Evolutionary conservation across 176 grass and related monocot species (phyloP).

Genomic region (Paspalum vaginatum): DNA sequence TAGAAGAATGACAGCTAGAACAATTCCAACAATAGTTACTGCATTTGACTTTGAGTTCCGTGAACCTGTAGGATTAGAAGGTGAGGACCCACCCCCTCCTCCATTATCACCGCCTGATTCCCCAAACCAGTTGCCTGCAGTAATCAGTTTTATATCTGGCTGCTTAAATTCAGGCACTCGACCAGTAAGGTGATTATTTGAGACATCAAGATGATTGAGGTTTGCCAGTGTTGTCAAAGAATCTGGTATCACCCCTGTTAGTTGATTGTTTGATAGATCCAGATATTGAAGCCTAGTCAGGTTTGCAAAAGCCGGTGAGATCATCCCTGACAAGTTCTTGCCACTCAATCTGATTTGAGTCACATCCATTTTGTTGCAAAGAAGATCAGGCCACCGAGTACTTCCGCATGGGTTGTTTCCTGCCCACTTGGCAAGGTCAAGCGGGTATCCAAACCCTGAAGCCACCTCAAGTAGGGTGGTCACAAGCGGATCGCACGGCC

Average conservation of each 20-base stretch:
- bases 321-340: conserved; percentile 65
- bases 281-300: conserved; percentile 65
- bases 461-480: conserved; percentile 69
- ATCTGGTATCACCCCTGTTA: conserved; percentile 67
- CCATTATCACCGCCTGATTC: conserved; percentile 44
- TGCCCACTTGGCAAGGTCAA: conserved; percentile 57
- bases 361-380: conserved; percentile 48
- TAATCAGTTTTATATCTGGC: conserved; percentile 48
- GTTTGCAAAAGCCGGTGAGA: conserved; percentile 72
- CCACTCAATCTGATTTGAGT: conserved; percentile 52
- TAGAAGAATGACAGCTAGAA: conserved; percentile 62
- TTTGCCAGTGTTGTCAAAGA: conserved; percentile 50
- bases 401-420: conserved; percentile 61
- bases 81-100: conserved; percentile 34
- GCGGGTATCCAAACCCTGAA: conserved; percentile 72
- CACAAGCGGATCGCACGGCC: conserved; percentile 57
- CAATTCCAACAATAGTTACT: conserved; percentile 58
- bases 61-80: conserved; percentile 29
- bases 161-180: conserved; percentile 64
- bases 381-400: conserved; percentile 56
- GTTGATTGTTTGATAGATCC: conserved; percentile 62
- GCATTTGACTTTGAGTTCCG: conserved; percentile 33
- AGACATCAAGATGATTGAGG: conserved; percentile 64
- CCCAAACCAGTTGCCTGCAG: conserved; percentile 62
- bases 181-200: conserved; percentile 78